phyloP scores from a whole-genome alignment of 2,329 filamentous ascomycete genomes.

The Calonectria pseudoreteaudii region DNA sequence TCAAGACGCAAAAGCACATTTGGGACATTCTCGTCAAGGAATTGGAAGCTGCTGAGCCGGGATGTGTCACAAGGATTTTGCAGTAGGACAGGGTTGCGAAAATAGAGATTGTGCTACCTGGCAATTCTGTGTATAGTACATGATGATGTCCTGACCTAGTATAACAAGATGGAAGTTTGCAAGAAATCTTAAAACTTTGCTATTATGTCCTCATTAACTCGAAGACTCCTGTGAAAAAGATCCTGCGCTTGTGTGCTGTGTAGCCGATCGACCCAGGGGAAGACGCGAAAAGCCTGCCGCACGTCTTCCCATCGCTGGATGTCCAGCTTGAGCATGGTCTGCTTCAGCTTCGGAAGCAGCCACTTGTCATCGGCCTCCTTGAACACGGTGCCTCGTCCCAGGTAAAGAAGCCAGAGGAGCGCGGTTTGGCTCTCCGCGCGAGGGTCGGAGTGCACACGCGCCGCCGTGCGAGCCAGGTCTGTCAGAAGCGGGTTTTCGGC shows the following conservation, averaged over 20 bases:
- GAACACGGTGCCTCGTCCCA: slow-evolving; percentile 11
- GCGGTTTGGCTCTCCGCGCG: not conserved
- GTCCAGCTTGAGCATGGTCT: not conserved
- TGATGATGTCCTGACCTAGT: not conserved
- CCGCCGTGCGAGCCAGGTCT: not conserved
- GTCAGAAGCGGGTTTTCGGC: slow-evolving; percentile 11
- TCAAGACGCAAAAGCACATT: slow-evolving; percentile 36
- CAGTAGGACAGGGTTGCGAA: not conserved
- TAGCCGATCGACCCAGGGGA: slow-evolving; percentile 17
- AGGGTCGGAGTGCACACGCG: not conserved
- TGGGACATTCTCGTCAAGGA: slow-evolving; percentile 45
- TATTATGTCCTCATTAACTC: not conserved
- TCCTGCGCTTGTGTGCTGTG: not conserved
- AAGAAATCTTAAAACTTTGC: not conserved
- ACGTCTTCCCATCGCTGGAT: slow-evolving; percentile 21
- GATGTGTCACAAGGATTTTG: slow-evolving; percentile 36
- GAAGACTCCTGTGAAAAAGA: not conserved
- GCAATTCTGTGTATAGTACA: not conserved
- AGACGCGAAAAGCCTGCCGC: not conserved
- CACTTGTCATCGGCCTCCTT: slow-evolving; percentile 12
- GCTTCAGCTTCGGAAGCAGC: slow-evolving; percentile 7
- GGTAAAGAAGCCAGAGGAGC: slow-evolving; percentile 16
- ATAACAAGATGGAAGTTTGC: not conserved
- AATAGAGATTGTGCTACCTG: not conserved
- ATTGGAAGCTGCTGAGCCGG: slow-evolving; percentile 44